phyloP scores from a whole-genome alignment of 441 rosid genomes.

The Gossypium trilobum region DNA sequence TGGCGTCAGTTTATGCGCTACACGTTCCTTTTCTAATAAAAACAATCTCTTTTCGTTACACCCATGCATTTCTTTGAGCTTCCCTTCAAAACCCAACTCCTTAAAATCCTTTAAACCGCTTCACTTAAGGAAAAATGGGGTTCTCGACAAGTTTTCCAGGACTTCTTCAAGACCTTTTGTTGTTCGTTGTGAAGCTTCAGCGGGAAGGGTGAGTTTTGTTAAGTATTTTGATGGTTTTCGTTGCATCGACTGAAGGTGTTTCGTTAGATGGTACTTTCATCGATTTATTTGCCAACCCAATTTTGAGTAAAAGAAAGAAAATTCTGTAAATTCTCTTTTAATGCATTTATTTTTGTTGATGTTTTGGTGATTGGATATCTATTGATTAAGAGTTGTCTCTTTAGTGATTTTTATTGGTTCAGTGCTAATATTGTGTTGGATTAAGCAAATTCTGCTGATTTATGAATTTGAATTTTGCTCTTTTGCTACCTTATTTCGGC shows the following conservation, averaged over 20 bases:
- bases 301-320: background rate
- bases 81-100: slow-evolving; percentile 30
- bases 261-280: background rate
- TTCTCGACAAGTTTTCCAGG: slow-evolving; percentile 18
- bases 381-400: background rate
- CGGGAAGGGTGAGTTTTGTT: slow-evolving; percentile 49
- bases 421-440: background rate
- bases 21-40: slow-evolving; percentile 19
- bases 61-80: slow-evolving; percentile 32
- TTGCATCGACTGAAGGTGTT: background rate
- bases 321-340: background rate
- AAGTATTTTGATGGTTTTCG: background rate
- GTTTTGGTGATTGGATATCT: slow-evolving; percentile 1
- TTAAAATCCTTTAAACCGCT: slow-evolving; percentile 25
- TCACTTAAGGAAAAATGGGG: slow-evolving; percentile 23
- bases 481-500: background rate
- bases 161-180: slow-evolving; percentile 31
- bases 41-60: slow-evolving; percentile 20
- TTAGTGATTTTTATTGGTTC: background rate
- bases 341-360: background rate
- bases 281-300: background rate
- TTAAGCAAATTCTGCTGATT: background rate
- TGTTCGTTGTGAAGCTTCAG: slow-evolving; percentile 59
- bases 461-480: background rate
- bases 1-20: slow-evolving; percentile 27